Evolutionary conservation across 1,284 basidiomycete species (phyloP).

Genomic region (Cutaneotrichosporon mucoides): DNA sequence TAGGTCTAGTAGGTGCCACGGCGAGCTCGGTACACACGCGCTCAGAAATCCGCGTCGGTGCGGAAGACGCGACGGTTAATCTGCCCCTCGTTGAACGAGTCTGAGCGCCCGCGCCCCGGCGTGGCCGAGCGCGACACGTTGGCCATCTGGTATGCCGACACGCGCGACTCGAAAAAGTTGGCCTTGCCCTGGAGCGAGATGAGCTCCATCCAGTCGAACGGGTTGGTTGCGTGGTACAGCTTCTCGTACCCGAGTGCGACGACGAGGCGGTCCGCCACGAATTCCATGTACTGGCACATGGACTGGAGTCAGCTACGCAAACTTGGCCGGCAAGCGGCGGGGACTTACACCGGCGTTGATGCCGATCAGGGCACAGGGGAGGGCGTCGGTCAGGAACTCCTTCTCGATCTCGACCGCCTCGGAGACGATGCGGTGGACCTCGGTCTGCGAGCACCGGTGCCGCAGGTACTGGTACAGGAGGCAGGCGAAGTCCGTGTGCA

Average conservation of each 20-base stretch:
- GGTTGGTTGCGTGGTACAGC: conserved; percentile 67
- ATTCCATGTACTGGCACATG: conserved; percentile 93
- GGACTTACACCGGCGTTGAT: conserved; percentile 53
- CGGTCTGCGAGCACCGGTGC: conserved; percentile 67
- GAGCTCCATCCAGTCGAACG: conserved; percentile 81
- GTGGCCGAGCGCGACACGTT: conserved; percentile 39
- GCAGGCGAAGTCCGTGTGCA: conserved; percentile 77
- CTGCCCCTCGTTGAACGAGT: conserved; percentile 12
- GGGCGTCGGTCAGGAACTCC: conserved; percentile 66
- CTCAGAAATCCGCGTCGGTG: conserved; percentile 27
- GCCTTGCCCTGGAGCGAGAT: conserved; percentile 68
- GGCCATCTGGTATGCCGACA: conserved; percentile 44
- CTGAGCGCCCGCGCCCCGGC: conserved; percentile 17
- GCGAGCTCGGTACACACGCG: background rate
- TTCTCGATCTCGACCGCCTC: conserved; percentile 80
- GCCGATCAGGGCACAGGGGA: conserved; percentile 53
- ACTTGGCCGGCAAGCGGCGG: background rate
- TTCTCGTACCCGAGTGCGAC: conserved; percentile 77
- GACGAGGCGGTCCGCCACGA: conserved; percentile 84
- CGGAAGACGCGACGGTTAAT: conserved; percentile 21
- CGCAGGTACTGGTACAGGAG: conserved; percentile 72
- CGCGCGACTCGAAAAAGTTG: conserved; percentile 48
- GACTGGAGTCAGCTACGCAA: conserved; percentile 61
- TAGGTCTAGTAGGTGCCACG: no score
- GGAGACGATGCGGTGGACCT: conserved; percentile 65